These are phyloP conservation scores for Russula virescens DNA, from an alignment of 768 basidiomycete species.

Conservation along the genomic window DNA sequence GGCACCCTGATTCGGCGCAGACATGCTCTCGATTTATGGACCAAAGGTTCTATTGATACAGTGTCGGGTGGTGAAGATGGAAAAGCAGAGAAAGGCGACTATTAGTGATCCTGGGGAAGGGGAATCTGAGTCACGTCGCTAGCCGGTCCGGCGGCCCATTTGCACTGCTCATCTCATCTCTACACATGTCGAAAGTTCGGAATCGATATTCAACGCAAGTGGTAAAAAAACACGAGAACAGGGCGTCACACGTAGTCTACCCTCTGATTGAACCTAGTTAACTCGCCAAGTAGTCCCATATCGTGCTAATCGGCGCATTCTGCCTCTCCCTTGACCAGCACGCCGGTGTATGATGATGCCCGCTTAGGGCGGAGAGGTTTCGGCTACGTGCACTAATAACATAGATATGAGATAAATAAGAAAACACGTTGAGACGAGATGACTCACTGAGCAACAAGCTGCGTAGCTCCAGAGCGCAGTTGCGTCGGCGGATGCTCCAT, in stretches of 20 bases:
- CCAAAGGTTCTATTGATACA: conserved; percentile 5
- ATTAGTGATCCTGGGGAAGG: neutral
- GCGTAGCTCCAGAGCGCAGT: neutral
- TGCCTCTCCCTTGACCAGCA: neutral
- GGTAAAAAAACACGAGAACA: neutral
- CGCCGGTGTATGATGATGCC: no score
- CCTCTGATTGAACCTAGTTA: neutral
- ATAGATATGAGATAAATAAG: neutral
- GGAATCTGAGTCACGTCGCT: neutral
- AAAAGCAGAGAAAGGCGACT: neutral
- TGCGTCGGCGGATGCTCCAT: neutral
- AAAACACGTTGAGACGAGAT: neutral
- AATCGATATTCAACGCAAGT: neutral
- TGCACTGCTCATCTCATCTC: no score
- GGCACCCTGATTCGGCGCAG: conserved; percentile 34
- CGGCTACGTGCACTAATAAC: neutral
- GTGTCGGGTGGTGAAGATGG: neutral
- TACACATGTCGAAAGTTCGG: neutral
- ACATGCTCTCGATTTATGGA: conserved; percentile 30
- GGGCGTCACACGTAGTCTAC: conserved; percentile 4
- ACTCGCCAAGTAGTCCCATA: neutral
- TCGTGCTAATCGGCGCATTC: neutral
- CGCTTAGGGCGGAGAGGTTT: neutral
- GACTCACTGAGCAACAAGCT: conserved; percentile 1
- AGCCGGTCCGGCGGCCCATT: conserved; percentile 3